Percentiles rank a stretch among this genome's conserved stretches.
Evolutionary conservation across 495 filamentous ascomycete species (phyloP).

Genomic region (Aspergillus carlsbadensis): DNA sequence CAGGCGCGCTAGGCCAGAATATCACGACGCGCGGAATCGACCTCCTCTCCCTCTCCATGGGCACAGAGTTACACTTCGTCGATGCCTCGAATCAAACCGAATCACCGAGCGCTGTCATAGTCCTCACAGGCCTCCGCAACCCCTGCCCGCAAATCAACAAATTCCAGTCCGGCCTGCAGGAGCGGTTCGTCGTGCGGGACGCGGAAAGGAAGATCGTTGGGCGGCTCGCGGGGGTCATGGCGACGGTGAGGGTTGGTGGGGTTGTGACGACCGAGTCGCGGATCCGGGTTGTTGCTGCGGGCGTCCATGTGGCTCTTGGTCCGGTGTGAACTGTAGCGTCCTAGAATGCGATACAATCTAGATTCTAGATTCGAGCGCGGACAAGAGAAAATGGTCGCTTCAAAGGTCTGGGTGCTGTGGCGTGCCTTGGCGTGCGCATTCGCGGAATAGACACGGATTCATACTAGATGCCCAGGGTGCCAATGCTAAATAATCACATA

Average conservation of each 20-base stretch:
- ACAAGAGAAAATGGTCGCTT: no score
- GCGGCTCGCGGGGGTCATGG: conserved; percentile 16
- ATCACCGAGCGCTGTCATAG: neutral
- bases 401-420: no score
- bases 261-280: conserved; percentile 1
- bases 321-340: neutral
- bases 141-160: conserved; percentile 9
- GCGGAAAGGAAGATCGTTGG: neutral
- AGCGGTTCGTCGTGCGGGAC: conserved; percentile 10
- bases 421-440: no score
- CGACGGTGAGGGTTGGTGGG: conserved; percentile 5
- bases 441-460: no score
- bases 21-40: conserved; percentile 12
- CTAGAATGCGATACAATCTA: no score
- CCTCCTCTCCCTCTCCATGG: neutral
- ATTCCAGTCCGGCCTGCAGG: conserved; percentile 7
- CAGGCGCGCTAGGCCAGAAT: conserved; percentile 10
- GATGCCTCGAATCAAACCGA: neutral
- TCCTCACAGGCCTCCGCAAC: conserved; percentile 6
- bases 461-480: neutral
- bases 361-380: no score
- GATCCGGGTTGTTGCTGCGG: neutral
- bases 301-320: neutral
- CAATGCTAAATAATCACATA: neutral
- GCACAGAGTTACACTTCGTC: conserved; percentile 9